A percentile compares a stretch with the other conserved stretches of the same genome.
phyloP scores from a whole-genome alignment of 2,329 filamentous ascomycete species.

The Sordariomycetes sp. region DNA sequence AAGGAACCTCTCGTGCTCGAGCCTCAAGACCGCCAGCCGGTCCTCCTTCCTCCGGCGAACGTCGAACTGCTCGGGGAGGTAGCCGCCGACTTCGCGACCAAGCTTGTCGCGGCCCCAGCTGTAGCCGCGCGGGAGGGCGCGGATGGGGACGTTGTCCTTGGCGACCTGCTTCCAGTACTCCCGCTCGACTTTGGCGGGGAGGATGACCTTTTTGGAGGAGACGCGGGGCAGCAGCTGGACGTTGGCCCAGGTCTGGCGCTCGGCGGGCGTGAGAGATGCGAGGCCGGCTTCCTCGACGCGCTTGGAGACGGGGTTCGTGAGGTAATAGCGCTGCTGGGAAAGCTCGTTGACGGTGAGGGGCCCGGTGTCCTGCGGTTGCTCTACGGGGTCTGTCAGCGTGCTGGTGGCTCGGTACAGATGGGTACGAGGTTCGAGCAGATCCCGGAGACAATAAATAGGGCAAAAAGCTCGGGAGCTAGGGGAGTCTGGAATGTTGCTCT shows the following conservation, averaged over 20 bases:
- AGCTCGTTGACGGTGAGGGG: constrained; percentile 37
- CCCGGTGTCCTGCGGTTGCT: constrained; percentile 4
- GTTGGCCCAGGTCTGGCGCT: constrained; percentile 38
- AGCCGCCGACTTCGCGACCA: constrained; percentile 37
- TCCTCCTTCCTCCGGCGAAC: constrained; percentile 28
- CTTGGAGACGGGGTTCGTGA: constrained; percentile 37
- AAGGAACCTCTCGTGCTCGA: constrained; percentile 29
- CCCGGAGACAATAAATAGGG: background rate
- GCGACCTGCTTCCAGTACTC: constrained; percentile 47
- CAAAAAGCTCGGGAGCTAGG: background rate
- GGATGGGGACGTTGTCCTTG: constrained; percentile 39
- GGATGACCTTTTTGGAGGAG: constrained; percentile 20
- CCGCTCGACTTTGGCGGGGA: constrained; percentile 37
- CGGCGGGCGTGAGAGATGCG: constrained; percentile 31
- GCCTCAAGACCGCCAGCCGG: constrained; percentile 28
- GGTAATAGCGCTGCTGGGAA: constrained; percentile 33
- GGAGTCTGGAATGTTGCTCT: background rate
- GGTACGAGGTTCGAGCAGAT: background rate
- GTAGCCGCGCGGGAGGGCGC: constrained; percentile 25
- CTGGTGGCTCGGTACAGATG: background rate
- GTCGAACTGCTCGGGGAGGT: constrained; percentile 33
- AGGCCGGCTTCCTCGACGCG: constrained; percentile 32
- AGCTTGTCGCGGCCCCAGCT: constrained; percentile 39
- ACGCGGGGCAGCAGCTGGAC: constrained; percentile 32
- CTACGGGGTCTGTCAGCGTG: background rate